These are phyloP conservation scores for Phytopythium sindhum DNA, from an alignment of 352 stramenopile species.

Conservation along the genomic window DNA sequence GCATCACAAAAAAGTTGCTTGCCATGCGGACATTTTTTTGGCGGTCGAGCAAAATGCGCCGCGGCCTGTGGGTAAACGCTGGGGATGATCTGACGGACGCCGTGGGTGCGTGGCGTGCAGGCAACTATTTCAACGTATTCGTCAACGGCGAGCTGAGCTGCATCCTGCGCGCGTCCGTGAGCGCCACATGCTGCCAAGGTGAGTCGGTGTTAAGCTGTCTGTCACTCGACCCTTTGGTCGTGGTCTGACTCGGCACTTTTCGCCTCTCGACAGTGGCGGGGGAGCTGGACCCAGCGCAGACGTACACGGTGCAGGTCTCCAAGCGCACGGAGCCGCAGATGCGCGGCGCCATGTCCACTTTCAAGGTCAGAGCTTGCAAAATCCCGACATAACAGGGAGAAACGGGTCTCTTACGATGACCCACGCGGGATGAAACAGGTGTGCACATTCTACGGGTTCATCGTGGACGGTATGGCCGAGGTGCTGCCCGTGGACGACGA, in stretches of 20 bases:
- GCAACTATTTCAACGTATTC: constrained; percentile 89
- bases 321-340: constrained; percentile 87
- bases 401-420: neutral
- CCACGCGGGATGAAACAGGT: constrained; percentile 26
- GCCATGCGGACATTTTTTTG: constrained; percentile 1
- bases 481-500: constrained; percentile 44
- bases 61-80: neutral
- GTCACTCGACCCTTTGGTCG: neutral
- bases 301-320: constrained; percentile 68
- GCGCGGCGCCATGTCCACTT: constrained; percentile 79
- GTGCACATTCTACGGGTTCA: constrained; percentile 88
- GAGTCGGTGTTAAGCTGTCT: neutral
- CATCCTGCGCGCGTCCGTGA: constrained; percentile 74
- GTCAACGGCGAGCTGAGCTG: constrained; percentile 68
- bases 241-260: neutral
- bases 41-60: neutral
- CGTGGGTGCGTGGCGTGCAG: constrained; percentile 16
- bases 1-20: neutral
- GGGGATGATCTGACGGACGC: too few relatives aligned
- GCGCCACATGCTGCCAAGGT: constrained; percentile 81
- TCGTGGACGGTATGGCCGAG: constrained; percentile 64
- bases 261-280: constrained; percentile 39
- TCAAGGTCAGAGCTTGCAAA: constrained; percentile 43
- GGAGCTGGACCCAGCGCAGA: constrained; percentile 39
- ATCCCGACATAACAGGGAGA: neutral